Base-by-base conservation (phyloP, 2,329 filamentous ascomycete genomes). In the Penicillium sp. region DNA sequence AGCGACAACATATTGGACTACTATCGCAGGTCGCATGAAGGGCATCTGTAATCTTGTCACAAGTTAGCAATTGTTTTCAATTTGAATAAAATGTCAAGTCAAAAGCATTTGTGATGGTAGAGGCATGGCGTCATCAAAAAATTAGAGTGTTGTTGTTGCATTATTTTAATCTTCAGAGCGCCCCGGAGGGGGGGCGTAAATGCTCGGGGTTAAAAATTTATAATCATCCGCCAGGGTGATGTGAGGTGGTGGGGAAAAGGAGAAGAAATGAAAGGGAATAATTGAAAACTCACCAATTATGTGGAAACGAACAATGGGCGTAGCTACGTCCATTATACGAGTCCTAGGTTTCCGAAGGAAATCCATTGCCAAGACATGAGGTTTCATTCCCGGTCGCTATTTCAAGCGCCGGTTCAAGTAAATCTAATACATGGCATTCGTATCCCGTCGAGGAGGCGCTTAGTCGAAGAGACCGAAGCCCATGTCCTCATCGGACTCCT, bases 391-490 rank as follows among this genome's bases (percentile, higher is more conserved):
- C 66, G 17, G 47, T 63, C 61, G 66, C 64, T 67, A 60, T 67
- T 67, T 63, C 67, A 67, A 63, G 66, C 64, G 47, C 61, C 36
- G 44, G 59, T 55, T 61, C 53, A 60, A 60, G 66, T 69, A 64
- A 60, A 69, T 70, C 68, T 72, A 71, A 67, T 73, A 73, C 69
- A 76, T 72, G 66, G 67, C 60, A 63, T 55, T 68, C 65, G 61
- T 66, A 66, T 65, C 67, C 57, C 59, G 60, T 62, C 50, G 47
- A 63, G 50, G 57, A 68, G 47, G 62, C 58, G 67, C 68, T 80
- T 84, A 85, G 73, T 83, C 82, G 77, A 94, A 93, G 74, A 93
- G 86, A 84, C 87, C 89, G 82, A 93, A 91, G 75, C 87, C 87
- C 64, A 71, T 72, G 69, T 82, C 82, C 47, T 83, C 82, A 53